Conservation (phyloP, 805 yeast genomes). For the Sugiyamaella smithiae region DNA sequence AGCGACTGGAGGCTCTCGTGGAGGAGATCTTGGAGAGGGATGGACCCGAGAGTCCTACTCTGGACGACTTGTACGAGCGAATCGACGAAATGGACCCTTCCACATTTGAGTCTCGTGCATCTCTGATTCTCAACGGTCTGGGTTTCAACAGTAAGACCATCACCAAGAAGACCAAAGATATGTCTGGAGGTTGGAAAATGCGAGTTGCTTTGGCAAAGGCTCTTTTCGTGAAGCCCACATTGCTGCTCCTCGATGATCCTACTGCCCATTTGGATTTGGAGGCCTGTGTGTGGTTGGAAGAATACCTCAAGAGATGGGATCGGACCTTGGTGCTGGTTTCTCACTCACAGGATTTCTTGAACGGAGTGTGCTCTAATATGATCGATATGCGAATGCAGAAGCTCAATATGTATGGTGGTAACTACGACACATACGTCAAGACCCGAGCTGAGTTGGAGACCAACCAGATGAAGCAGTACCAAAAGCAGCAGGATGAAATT, state of each 20-base stretch:
- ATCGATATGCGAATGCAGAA: constrained; percentile 90
- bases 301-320: constrained; percentile 91
- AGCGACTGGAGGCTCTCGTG: constrained; percentile 84
- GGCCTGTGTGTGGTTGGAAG: constrained; percentile 99
- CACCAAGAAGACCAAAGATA: constrained; percentile 91
- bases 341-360: constrained; percentile 98
- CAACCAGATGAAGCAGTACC: constrained; percentile 96
- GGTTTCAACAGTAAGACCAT: constrained; percentile 90
- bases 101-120: constrained; percentile 95
- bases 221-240: constrained; percentile 94
- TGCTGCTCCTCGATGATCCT: constrained; percentile 93
- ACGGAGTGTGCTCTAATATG: constrained; percentile 98
- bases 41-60: constrained; percentile 86
- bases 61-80: constrained; percentile 90
- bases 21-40: constrained; percentile 86
- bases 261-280: constrained; percentile 99
- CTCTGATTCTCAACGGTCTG: constrained; percentile 91
- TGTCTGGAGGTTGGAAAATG: constrained; percentile 99
- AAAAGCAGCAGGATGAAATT: constrained; percentile 98
- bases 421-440: constrained; percentile 94
- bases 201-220: constrained; percentile 98
- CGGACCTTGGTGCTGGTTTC: constrained; percentile 91
- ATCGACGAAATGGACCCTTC: constrained; percentile 94
- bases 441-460: constrained; percentile 92
- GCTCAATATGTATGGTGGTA: constrained; percentile 87